phyloP scores from a whole-genome alignment of 2,329 filamentous ascomycete species.

The Exophiala sp. region DNA sequence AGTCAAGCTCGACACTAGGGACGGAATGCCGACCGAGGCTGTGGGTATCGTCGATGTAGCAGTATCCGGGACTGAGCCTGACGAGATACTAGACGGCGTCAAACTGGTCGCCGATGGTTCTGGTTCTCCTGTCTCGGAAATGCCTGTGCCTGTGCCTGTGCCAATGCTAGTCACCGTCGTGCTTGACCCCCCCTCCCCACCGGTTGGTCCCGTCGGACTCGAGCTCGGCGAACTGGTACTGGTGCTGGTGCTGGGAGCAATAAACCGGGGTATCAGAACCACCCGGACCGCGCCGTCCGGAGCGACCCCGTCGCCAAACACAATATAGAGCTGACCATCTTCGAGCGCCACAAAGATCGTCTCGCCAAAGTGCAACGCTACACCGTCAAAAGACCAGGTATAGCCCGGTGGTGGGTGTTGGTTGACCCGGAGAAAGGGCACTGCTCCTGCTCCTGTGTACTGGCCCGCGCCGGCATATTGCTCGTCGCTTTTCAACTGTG shows the following conservation, averaged over 20 bases:
- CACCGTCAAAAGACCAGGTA: conserved; percentile 12
- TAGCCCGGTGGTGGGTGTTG: not conserved
- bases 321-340: conserved; percentile 6
- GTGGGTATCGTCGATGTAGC: no score
- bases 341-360: conserved; percentile 7
- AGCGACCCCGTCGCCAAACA: conserved; percentile 8
- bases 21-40: no score
- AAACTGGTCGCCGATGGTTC: not conserved
- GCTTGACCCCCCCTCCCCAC: not conserved
- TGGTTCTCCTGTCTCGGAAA: not conserved
- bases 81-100: not conserved
- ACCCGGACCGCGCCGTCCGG: conserved; percentile 9
- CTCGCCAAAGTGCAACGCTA: conserved; percentile 10
- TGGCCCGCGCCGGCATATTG: conserved; percentile 3
- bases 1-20: not conserved
- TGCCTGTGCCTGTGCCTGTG: no score
- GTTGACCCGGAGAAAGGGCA: conserved; percentile 7
- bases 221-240: no score
- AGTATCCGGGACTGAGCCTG: no score
- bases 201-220: no score
- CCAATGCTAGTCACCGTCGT: no score
- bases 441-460: conserved; percentile 4
- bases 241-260: not conserved
- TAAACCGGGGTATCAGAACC: conserved; percentile 5
- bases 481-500: conserved; percentile 2